Evolutionary conservation across 2,329 filamentous ascomycete species (phyloP), one percentile per base, ranked within the genome.

Genomic region (Davidsoniella neocaledoniae): DNA sequence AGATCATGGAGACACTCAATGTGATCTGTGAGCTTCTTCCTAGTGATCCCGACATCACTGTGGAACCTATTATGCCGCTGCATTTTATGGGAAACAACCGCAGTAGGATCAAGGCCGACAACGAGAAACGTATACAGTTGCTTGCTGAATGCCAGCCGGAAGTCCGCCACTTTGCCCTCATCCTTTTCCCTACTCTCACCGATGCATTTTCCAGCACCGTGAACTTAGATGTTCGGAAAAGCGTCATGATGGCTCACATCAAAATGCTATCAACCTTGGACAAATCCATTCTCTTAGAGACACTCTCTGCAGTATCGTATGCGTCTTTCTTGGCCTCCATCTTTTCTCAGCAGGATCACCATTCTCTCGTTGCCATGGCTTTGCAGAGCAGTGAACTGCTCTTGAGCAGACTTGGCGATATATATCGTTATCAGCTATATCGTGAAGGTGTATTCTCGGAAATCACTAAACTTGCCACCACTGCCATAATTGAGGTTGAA

Each of bases 231-330:
- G 91, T 98, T 39, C 83, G 93, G 19, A 86, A 96, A 61, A 95
- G 94, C 65, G 91, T 98, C 2, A 72, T 98, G 33, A 86, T 79
- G 17, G 91, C 90, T n/a, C 91, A 98, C 60, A 69, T 96, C 42
- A 96, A 96, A 67, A 96, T 98, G 86, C 74, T 98, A 8, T 94
- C 87, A 10, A 94, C 95, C 56, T 68, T 98, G n/a, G 86, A 95
- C 57, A 79, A 78, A 41, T 72, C 75, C 37, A 86, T 98, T 46
- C 74, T 98, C 3, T 75, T 86, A 54, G 90, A 95, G 58, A 83
- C 90, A 7, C 67, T 98, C 26, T 82, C 82, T 23, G 77, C 85
- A 14, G 88, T 98, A 1, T 86, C 91, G 0, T 98, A 96, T 63
- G 87, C 91, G 2, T 98, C 93, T 0, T 95, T 94, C 62, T 67